Percentiles rank a stretch among this genome's conserved stretches.
phyloP scores from a whole-genome alignment of 2,329 filamentous ascomycete genomes.

The Ceratocystis papillata region DNA sequence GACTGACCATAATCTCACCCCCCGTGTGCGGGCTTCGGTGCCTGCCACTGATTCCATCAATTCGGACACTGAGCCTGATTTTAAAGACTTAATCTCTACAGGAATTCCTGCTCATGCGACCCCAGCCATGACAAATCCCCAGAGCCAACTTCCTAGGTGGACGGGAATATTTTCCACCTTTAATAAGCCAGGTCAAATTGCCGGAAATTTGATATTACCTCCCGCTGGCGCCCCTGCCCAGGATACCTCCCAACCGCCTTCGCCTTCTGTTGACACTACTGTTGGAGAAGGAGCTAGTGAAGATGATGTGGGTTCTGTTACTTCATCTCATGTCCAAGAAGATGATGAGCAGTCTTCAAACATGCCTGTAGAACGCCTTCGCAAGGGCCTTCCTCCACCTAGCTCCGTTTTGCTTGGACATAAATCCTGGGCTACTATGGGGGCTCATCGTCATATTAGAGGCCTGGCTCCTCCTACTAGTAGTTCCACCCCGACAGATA shows the following conservation, averaged over 20 bases:
- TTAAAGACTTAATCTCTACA: not conserved
- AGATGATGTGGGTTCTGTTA: slow-evolving; percentile 12
- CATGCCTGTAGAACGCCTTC: slow-evolving; percentile 3
- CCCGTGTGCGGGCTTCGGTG: slow-evolving; percentile 14
- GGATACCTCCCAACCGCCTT: not conserved
- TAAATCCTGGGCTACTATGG: slow-evolving; percentile 1
- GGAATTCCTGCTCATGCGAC: not conserved
- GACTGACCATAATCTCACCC: slow-evolving; percentile 2
- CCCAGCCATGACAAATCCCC: not conserved
- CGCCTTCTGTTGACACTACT: not conserved
- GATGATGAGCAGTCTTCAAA: not conserved
- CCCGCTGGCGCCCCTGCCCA: not conserved
- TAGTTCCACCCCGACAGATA: not conserved
- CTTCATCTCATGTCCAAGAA: slow-evolving; percentile 5
- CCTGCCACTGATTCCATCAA: slow-evolving; percentile 10
- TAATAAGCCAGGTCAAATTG: not conserved
- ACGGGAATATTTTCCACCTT: not conserved
- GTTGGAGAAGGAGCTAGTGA: slow-evolving; percentile 11
- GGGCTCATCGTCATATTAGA: not conserved
- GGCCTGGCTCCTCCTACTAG: slow-evolving; percentile 3
- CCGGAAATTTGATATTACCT: not conserved
- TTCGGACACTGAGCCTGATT: slow-evolving; percentile 15
- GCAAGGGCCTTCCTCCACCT: slow-evolving; percentile 1
- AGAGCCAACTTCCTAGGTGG: not conserved
- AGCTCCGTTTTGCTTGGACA: slow-evolving; percentile 10